phyloP scores from a whole-genome alignment of 2,329 filamentous ascomycete genomes.

The Graphilbum sp. region DNA sequence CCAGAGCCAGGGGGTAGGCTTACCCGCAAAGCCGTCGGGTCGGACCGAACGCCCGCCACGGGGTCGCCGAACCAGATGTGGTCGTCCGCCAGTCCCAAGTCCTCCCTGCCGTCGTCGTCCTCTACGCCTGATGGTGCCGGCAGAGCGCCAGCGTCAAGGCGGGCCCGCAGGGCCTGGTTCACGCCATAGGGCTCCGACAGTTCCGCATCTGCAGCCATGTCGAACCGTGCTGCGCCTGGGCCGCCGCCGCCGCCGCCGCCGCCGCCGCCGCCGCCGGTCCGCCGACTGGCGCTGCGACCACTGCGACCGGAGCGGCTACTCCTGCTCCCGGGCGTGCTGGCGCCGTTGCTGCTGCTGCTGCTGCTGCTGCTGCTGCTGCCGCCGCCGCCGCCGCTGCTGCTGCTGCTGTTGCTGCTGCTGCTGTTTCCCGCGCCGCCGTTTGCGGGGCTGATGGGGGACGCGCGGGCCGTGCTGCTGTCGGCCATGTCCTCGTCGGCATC shows the following conservation, averaged over 20 bases:
- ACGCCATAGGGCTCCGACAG: constrained; percentile 10
- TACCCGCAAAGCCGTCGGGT: constrained; percentile 37
- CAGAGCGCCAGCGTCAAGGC: constrained; percentile 8
- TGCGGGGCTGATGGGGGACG: neutral
- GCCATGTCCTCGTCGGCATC: constrained; percentile 12
- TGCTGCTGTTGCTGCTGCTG: neutral
- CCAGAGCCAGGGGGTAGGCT: neutral
- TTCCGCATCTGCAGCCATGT: constrained; percentile 1
- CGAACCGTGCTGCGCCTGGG: neutral
- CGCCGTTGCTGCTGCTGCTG: neutral
- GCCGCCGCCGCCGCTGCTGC: neutral
- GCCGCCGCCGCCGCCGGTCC: constrained; percentile 8
- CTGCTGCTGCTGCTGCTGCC: neutral
- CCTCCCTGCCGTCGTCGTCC: constrained; percentile 20
- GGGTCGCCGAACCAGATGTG: constrained; percentile 15
- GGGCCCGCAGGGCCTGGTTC: neutral
- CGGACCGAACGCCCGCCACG: constrained; percentile 30
- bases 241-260: constrained; percentile 17
- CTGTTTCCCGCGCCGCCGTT: neutral
- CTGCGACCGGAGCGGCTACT: neutral
- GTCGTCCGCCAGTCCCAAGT: constrained; percentile 14
- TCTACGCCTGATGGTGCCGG: constrained; percentile 7
- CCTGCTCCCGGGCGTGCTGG: neutral
- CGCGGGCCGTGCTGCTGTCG: neutral
- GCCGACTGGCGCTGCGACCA: neutral